Conservation (phyloP, 768 basidiomycete genomes). For the Tremella yokohamensis region DNA sequence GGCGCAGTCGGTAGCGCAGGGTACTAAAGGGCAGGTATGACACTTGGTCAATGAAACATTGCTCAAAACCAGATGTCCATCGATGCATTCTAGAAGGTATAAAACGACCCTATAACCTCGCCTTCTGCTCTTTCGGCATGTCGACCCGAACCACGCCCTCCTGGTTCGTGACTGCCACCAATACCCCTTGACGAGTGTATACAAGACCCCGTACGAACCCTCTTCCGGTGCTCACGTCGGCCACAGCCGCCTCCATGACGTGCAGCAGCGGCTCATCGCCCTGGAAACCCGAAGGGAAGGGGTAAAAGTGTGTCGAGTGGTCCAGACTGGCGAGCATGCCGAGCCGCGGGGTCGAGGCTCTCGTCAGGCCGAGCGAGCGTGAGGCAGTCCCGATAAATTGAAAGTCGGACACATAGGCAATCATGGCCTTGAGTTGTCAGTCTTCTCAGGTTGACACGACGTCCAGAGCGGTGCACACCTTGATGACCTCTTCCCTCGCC, state of each 20-base stretch:
- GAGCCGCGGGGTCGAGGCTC: slow-evolving; percentile 34
- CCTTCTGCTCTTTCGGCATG: slow-evolving; percentile 65
- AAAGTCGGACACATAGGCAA: slow-evolving; percentile 51
- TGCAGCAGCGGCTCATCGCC: slow-evolving; percentile 44
- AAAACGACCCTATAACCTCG: slow-evolving; percentile 17
- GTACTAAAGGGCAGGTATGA: neutral
- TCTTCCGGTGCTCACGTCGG: slow-evolving; percentile 38
- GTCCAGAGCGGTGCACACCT: slow-evolving; percentile 16
- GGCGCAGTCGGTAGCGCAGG: too few species aligned
- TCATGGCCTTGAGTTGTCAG: slow-evolving; percentile 37
- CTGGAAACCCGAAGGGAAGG: slow-evolving; percentile 37
- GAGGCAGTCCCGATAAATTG: slow-evolving; percentile 50
- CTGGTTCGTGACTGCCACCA: slow-evolving; percentile 50
- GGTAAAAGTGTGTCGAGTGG: slow-evolving; percentile 49
- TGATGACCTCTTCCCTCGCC: slow-evolving; percentile 30
- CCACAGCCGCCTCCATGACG: slow-evolving; percentile 44
- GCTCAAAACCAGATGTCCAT: neutral
- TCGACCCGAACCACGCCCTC: slow-evolving; percentile 55
- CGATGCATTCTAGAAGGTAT: too few species aligned
- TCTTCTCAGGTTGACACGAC: neutral
- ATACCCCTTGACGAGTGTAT: slow-evolving; percentile 41
- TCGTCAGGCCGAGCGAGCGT: slow-evolving; percentile 42
- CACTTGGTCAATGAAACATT: neutral
- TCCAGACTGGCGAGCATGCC: slow-evolving; percentile 51
- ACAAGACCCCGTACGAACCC: slow-evolving; percentile 47